Conservation (phyloP, 2,329 filamentous ascomycete species). For the Beauveria sp. region DNA sequence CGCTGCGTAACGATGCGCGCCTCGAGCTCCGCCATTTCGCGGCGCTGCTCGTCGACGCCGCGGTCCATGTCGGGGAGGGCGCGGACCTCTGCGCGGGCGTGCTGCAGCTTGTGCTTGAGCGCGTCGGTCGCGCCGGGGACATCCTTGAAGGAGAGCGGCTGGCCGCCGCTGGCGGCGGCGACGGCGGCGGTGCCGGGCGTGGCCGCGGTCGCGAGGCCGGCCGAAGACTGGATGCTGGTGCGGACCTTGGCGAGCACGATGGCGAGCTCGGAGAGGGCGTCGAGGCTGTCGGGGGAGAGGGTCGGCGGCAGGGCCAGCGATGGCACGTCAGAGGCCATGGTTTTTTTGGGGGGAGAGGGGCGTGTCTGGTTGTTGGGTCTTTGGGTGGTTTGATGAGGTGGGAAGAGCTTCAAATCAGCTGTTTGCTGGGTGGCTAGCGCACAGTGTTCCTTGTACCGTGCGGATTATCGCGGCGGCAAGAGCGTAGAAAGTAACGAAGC, state of each 20-base stretch:
- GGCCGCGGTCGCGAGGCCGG: constrained; percentile 31
- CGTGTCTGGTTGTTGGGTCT: background rate
- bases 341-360: background rate
- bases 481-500: background rate
- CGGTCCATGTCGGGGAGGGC: constrained; percentile 64
- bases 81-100: constrained; percentile 60
- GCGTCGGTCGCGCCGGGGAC: constrained; percentile 70
- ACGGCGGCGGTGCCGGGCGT: constrained; percentile 24
- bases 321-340: constrained; percentile 28
- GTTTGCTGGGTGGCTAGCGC: background rate
- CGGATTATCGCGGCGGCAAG: background rate
- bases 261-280: constrained; percentile 76
- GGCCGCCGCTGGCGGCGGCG: constrained; percentile 20
- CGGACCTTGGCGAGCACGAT: constrained; percentile 70
- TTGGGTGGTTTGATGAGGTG: background rate
- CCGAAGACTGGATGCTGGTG: constrained; percentile 34
- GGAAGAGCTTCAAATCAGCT: background rate
- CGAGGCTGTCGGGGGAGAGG: constrained; percentile 75
- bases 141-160: constrained; percentile 56
- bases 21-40: constrained; percentile 62
- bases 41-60: constrained; percentile 59
- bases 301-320: constrained; percentile 50
- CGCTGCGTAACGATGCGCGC: constrained; percentile 55
- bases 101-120: constrained; percentile 76
- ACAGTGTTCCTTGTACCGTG: background rate